These are phyloP conservation scores for Lentinula novae-zelandiae DNA, from an alignment of 1,284 basidiomycete genomes.

Conservation along the genomic window DNA sequence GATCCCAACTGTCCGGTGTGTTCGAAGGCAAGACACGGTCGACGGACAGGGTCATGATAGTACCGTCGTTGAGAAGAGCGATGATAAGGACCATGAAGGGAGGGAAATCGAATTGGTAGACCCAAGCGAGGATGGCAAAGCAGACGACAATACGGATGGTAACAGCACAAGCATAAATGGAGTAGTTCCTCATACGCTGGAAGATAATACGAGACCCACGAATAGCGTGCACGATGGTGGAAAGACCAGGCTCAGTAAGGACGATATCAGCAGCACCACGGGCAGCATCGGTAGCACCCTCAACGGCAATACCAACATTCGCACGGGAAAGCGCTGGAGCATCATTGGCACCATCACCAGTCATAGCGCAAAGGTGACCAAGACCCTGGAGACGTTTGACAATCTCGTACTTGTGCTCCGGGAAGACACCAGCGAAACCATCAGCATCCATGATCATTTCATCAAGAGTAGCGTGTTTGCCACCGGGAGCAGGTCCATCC, in stretches of 20 bases:
- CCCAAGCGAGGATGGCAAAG: slow-evolving; percentile 94
- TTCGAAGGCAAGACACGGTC: slow-evolving; percentile 94
- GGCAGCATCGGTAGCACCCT: slow-evolving; percentile 94
- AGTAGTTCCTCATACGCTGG: slow-evolving; percentile 97
- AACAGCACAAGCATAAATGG: slow-evolving; percentile 89
- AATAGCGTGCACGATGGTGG: slow-evolving; percentile 96
- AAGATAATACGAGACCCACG: slow-evolving; percentile 94
- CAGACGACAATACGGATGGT: slow-evolving; percentile 98
- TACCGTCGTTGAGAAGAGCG: slow-evolving; percentile 95
- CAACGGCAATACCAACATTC: slow-evolving; percentile 96
- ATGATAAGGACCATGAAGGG: slow-evolving; percentile 99
- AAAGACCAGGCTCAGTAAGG: slow-evolving; percentile 92
- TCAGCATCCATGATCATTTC: slow-evolving; percentile 93
- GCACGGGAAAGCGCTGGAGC: slow-evolving; percentile 91
- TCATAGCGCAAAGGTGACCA: slow-evolving; percentile 87
- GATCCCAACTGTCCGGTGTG: slow-evolving; percentile 93
- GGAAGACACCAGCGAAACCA: slow-evolving; percentile 95
- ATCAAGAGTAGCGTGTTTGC: slow-evolving; percentile 80
- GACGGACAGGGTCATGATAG: slow-evolving; percentile 98
- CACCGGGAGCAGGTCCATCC: slow-evolving; percentile 79
- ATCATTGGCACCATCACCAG: slow-evolving; percentile 97
- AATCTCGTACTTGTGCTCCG: slow-evolving; percentile 87
- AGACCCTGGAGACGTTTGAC: slow-evolving; percentile 93
- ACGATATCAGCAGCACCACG: slow-evolving; percentile 96
- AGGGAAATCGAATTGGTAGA: slow-evolving; percentile 97